phyloP scores from a whole-genome alignment of 352 stramenopile genomes.

The Globisporangium mamillatum region DNA sequence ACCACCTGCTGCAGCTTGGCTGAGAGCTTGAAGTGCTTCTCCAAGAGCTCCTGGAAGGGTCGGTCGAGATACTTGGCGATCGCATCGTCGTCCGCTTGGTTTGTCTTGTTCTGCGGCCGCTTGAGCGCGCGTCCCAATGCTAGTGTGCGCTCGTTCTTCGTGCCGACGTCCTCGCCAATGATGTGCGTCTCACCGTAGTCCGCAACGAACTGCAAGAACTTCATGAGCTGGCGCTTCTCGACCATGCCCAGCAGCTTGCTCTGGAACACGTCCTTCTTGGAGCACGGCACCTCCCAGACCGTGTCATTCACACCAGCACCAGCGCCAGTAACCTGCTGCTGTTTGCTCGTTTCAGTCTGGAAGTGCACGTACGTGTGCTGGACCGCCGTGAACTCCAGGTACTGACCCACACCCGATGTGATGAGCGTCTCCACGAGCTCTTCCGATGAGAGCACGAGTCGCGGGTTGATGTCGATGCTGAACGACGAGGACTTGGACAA shows the following conservation, averaged over 20 bases:
- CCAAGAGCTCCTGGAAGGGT: conserved; percentile 70
- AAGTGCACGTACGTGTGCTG: conserved; percentile 81
- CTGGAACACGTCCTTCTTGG: conserved; percentile 89
- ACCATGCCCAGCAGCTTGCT: conserved; percentile 80
- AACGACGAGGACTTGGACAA: conserved; percentile 51
- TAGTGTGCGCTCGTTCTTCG: conserved; percentile 84
- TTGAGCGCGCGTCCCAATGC: conserved; percentile 76
- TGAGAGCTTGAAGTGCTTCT: conserved; percentile 72
- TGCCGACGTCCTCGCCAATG: conserved; percentile 67
- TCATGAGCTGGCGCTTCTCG: conserved; percentile 90
- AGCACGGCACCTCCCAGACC: conserved; percentile 84
- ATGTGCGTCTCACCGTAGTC: conserved; percentile 81
- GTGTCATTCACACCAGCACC: conserved; percentile 20
- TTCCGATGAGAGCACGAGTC: conserved; percentile 79
- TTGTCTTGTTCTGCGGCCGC: conserved; percentile 85
- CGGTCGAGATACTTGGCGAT: conserved; percentile 43
- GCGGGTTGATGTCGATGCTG: conserved; percentile 75
- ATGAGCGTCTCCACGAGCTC: conserved; percentile 82
- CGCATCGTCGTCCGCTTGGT: conserved; percentile 29
- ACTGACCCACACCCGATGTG: conserved; percentile 78
- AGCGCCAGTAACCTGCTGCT: background rate
- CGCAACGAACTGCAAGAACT: conserved; percentile 88
- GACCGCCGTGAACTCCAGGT: conserved; percentile 87
- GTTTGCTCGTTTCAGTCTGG: conserved; percentile 15
- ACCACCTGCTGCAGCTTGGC: conserved; percentile 77